Percentiles rank a stretch among this genome's conserved stretches.
Evolutionary conservation across 441 rosid genomes (phyloP).

Genomic region (Arabidopsis lyrata): DNA sequence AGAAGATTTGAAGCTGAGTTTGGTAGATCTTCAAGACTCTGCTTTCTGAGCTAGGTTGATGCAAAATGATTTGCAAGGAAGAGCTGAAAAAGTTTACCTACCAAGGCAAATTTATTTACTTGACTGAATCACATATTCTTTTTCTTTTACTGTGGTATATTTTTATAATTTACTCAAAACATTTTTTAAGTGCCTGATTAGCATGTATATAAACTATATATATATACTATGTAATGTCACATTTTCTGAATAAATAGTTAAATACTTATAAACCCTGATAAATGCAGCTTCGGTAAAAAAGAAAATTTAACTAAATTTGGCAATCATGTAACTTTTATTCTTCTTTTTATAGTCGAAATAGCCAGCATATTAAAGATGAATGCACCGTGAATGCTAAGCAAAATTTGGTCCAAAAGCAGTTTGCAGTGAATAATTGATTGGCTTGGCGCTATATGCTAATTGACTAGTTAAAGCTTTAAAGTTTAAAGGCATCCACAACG

Average conservation of each 20-base stretch:
- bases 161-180: conserved; percentile 19
- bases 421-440: neutral
- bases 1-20: conserved; percentile 57
- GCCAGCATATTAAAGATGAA: neutral
- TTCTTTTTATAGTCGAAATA: neutral
- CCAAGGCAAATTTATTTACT: neutral
- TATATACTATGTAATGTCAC: conserved; percentile 20
- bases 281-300: conserved; percentile 6
- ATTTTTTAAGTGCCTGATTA: conserved; percentile 1
- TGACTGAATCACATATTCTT: conserved; percentile 15
- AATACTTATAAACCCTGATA: neutral
- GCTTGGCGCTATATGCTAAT: neutral
- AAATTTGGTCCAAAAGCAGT: too few relatives aligned
- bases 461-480: too few relatives aligned
- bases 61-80: conserved; percentile 26
- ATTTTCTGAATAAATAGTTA: neutral
- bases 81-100: neutral
- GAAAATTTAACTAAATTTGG: neutral
- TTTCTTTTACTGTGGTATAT: conserved; percentile 1
- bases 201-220: neutral
- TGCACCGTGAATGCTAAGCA: neutral
- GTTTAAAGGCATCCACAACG: neutral
- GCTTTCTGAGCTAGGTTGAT: conserved; percentile 29
- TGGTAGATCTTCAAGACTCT: conserved; percentile 51
- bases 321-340: neutral